Base-by-base conservation (phyloP, 2,329 filamentous ascomycete genomes). In the Stagonosporopsis rhizophila region DNA sequence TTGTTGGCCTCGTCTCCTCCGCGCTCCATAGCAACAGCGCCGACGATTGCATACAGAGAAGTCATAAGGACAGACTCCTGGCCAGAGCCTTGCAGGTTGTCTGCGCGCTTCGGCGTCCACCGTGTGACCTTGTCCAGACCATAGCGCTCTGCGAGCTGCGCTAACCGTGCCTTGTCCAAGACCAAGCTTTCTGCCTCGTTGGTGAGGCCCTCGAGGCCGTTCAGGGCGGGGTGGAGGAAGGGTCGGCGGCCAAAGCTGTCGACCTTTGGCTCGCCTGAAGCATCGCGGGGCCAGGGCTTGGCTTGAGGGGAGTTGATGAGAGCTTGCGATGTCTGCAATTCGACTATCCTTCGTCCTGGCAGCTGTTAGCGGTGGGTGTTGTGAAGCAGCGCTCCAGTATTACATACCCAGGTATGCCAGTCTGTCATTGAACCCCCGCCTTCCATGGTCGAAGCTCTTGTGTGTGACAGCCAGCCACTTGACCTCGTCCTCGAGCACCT, bases 381-480 rank as follows among this genome's bases (percentile, higher is more conserved):
- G 22, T 32, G n/a, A 20, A 28, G n/a, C 23, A 12, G 11, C 15
- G 25, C 5, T 35, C 22, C 34, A n/a, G 32, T 44, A 32, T 46
- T 52, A 71, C 80, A 56, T 84, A 96, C 92, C 94, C 50, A 96
- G 81, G 71, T 91, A 92, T n/a, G 92, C 91, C 76, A 99, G 81
- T 60, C 91, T 86, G 71, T 97, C 94, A 75, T 99, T 99, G 80
- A 94, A 96, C 1, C 94, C 94, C 81, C 93, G 88, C 71, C 92
- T 84, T 48, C 93, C 95, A 73, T 98, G 92, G 74, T 99, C 94
- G 72, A 96, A 98, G 78, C 92, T 97, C 85, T 98, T 98, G 78
- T 98, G 95, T 64, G 95, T 99, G 52, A 99, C 86, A 27, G 93
- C 93, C 70, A 98, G 81, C 95, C 95, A 99, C 80, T 97, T 98